Evolutionary conservation across 176 grass and related monocot genomes (phyloP), one percentile per base, ranked within the genome.

Genomic region (Triticum turgidum): DNA sequence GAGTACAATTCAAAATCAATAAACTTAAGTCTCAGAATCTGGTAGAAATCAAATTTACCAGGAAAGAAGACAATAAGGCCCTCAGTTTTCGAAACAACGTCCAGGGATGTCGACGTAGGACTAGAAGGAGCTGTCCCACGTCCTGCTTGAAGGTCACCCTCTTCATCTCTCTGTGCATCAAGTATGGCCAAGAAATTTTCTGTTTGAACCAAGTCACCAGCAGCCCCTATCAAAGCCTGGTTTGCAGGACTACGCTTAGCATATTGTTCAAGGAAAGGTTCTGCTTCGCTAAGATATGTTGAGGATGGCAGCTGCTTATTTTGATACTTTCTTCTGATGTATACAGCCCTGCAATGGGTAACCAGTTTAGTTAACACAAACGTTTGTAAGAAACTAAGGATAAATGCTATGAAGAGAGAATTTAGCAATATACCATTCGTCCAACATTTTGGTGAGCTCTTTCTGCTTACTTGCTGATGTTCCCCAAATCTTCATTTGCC

Each of bases 1-100:
- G 12, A 27, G 79, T 66, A 76, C 32, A 49, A 44, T 20, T 37
- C 42, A 70, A 79, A 66, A 58, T 73, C 54, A 74, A 74, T 54
- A 74, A 30, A 41, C 29, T 73, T 78, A 61, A 21, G 54, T 88
- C 35, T 76, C 9, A 13, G 63, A 78, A 68, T 77, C 24, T 78
- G 27, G 15, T 69, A 83, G 59, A 66, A 85, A 25, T 54, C 29
- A n/a, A 73, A 20, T 73, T 84, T 96, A 98, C 96, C 96, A 5
- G 93, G 96, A 84, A 98, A 98, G 86, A 98, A 98, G 52, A 98
- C 92, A 54, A 98, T 89, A 82, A 98, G 91, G 65, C 96, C 96
- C 69, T 92, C 90, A 65, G 88, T 86, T 92, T 98, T 94, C 11
- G 82, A 87, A 93, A 98, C 88, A 20, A 90, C 70, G 63, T 96